Percentiles rank a stretch among this genome's conserved stretches.
Evolutionary conservation across 768 basidiomycete species (phyloP).

Genomic region (Amanita exitialis): DNA sequence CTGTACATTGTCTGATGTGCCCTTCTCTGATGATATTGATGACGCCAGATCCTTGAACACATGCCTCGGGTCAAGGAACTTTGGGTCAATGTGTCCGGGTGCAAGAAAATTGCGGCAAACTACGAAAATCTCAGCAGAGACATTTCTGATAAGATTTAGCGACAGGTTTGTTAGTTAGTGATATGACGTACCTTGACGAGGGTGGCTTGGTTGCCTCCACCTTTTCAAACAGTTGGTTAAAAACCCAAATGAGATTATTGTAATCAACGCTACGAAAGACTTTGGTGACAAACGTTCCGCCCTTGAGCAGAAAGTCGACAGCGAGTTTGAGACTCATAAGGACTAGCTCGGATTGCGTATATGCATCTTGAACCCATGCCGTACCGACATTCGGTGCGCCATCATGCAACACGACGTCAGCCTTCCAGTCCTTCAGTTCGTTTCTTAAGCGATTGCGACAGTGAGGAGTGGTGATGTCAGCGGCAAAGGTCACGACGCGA

Average conservation of each 20-base stretch:
- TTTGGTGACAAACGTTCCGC: slow-evolving; percentile 95
- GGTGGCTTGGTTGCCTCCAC: slow-evolving; percentile 99
- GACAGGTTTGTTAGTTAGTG: not conserved
- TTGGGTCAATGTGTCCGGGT: slow-evolving; percentile 93
- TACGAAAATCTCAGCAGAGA: slow-evolving; percentile 99
- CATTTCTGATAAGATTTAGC: slow-evolving; percentile 54
- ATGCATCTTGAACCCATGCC: slow-evolving; percentile 99
- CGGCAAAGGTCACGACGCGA: slow-evolving; percentile 80
- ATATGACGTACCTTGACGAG: slow-evolving; percentile 67
- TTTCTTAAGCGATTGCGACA: slow-evolving; percentile 81
- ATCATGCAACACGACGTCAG: slow-evolving; percentile 96
- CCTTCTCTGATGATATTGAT: slow-evolving; percentile 36
- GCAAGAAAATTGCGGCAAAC: slow-evolving; percentile 93
- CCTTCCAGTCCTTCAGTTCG: slow-evolving; percentile 98
- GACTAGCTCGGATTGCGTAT: slow-evolving; percentile 93
- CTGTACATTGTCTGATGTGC: slow-evolving; percentile 56
- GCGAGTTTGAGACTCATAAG: slow-evolving; percentile 92
- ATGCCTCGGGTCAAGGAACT: slow-evolving; percentile 94
- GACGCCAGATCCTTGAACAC: slow-evolving; percentile 89
- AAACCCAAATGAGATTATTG: slow-evolving; percentile 98
- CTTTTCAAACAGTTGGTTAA: slow-evolving; percentile 89
- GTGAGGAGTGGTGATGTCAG: slow-evolving; percentile 88
- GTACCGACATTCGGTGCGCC: slow-evolving; percentile 99
- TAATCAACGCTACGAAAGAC: slow-evolving; percentile 98
- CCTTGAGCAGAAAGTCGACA: slow-evolving; percentile 88